These are phyloP conservation scores for Xylariales sp. DNA, from an alignment of 2,329 filamentous ascomycete genomes.

Conservation along the genomic window DNA sequence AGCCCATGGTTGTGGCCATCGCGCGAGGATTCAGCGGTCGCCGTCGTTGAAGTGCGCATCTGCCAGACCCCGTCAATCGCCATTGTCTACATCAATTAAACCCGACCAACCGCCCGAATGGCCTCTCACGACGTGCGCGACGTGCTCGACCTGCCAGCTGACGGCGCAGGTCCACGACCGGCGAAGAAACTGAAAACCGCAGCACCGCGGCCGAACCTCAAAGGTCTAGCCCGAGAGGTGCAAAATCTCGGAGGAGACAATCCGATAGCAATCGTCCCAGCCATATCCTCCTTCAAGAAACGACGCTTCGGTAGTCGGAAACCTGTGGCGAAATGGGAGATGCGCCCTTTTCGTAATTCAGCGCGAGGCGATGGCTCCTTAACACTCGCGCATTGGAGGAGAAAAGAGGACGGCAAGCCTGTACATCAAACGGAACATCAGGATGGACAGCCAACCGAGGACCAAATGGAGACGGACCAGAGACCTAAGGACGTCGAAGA, in stretches of 20 bases:
- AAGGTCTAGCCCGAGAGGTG: conserved; percentile 61
- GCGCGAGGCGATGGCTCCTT: conserved; percentile 66
- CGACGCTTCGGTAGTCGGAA: conserved; percentile 50
- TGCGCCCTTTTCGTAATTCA: conserved; percentile 69
- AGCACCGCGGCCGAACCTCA: conserved; percentile 55
- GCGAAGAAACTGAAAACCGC: conserved; percentile 71
- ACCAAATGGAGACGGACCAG: conserved; percentile 31
- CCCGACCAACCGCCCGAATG: too few relatives aligned
- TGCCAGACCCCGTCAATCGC: too few relatives aligned
- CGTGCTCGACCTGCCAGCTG: conserved; percentile 74
- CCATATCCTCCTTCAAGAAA: conserved; percentile 56
- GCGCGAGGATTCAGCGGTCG: too few relatives aligned
- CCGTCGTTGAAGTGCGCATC: too few relatives aligned
- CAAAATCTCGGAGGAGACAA: conserved; percentile 63
- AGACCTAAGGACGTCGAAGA: conserved; percentile 46
- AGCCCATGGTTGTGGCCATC: too few relatives aligned
- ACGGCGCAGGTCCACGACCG: conserved; percentile 48
- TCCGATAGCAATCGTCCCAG: conserved; percentile 62
- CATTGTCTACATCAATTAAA: too few relatives aligned
- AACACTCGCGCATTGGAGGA: conserved; percentile 74
- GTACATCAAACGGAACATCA: conserved; percentile 10
- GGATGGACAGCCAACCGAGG: conserved; percentile 23
- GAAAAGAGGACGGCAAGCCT: conserved; percentile 31
- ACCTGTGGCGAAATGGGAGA: conserved; percentile 59
- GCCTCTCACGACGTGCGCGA: conserved; percentile 79